These are phyloP conservation scores for Fusarium clavum DNA, from an alignment of 2,329 filamentous ascomycete species.

Conservation along the genomic window DNA sequence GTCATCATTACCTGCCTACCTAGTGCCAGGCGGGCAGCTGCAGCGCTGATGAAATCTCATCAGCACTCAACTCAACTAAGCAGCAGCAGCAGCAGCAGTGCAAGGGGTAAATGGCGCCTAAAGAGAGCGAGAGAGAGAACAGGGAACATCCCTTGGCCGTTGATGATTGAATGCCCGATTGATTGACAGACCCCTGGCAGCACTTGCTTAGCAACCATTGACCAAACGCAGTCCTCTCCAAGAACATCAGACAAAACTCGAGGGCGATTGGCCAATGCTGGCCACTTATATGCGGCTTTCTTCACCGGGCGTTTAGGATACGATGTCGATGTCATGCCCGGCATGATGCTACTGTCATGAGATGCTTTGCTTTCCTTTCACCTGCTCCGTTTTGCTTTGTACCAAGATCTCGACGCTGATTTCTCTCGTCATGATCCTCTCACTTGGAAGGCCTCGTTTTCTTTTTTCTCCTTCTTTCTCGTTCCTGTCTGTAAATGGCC, in stretches of 20 bases:
- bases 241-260: conserved; percentile 14
- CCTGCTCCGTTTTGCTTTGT: background rate
- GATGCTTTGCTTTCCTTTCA: conserved; percentile 11
- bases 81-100: conserved; percentile 11
- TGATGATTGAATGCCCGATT: conserved; percentile 8
- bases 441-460: conserved; percentile 39
- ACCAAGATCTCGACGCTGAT: conserved; percentile 28
- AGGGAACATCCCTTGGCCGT: conserved; percentile 20
- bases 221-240: conserved; percentile 28
- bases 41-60: conserved; percentile 42
- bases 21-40: conserved; percentile 11
- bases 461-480: conserved; percentile 12
- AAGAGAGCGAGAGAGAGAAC: conserved; percentile 11
- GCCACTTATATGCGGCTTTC: conserved; percentile 15
- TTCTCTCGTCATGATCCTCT: conserved; percentile 31
- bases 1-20: conserved; percentile 4
- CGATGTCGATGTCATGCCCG: conserved; percentile 18
- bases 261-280: conserved; percentile 37
- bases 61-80: conserved; percentile 34
- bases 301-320: conserved; percentile 28
- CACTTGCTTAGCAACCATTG: conserved; percentile 45
- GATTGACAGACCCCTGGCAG: conserved; percentile 23
- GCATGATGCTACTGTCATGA: conserved; percentile 37
- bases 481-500: background rate
- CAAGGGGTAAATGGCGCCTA: conserved; percentile 37